These are phyloP conservation scores for Tephrocybe sp. DNA, from an alignment of 768 basidiomycete species.

Conservation along the genomic window DNA sequence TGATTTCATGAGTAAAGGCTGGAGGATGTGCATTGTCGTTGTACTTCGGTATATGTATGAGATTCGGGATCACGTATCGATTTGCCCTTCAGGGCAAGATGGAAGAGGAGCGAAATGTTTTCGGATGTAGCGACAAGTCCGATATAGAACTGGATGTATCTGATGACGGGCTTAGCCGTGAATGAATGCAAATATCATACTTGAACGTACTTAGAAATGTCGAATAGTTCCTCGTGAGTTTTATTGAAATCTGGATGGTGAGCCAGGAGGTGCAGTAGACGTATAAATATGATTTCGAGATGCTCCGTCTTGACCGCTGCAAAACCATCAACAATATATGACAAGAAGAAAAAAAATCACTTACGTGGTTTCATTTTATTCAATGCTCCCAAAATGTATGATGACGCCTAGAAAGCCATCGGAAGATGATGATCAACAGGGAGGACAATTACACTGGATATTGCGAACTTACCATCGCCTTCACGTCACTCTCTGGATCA, in stretches of 20 bases:
- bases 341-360: not conserved
- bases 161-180: slow-evolving; percentile 27
- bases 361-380: slow-evolving; percentile 47
- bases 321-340: not conserved
- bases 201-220: slow-evolving; percentile 73
- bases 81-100: slow-evolving; percentile 81
- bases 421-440: not conserved
- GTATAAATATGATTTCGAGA: slow-evolving; percentile 82
- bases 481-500: slow-evolving; percentile 87
- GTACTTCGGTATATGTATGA: slow-evolving; percentile 67
- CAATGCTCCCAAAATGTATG: slow-evolving; percentile 53
- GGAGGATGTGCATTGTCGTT: slow-evolving; percentile 7
- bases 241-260: slow-evolving; percentile 92
- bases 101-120: slow-evolving; percentile 81
- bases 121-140: slow-evolving; percentile 76
- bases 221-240: slow-evolving; percentile 65
- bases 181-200: not conserved
- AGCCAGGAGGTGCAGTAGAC: slow-evolving; percentile 83
- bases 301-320: slow-evolving; percentile 59
- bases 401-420: slow-evolving; percentile 41
- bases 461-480: slow-evolving; percentile 50
- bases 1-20: slow-evolving; percentile 1
- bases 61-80: slow-evolving; percentile 81
- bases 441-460: slow-evolving; percentile 12
- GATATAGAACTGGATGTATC: slow-evolving; percentile 89